Conservation (phyloP, 2,329 filamentous ascomycete species). For the Daldinia eschscholtzii region DNA sequence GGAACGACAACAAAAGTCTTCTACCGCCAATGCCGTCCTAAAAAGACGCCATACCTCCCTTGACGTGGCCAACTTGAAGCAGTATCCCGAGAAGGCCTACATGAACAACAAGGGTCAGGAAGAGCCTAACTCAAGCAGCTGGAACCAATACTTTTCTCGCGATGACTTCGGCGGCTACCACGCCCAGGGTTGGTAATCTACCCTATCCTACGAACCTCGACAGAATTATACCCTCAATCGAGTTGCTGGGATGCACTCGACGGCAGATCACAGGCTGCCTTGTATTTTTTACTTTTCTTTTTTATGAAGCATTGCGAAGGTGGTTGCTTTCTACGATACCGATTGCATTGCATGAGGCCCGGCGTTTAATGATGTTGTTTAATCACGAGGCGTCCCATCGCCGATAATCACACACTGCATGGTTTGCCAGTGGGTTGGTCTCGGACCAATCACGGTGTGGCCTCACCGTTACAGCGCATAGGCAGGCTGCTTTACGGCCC, state of each 20-base stretch:
- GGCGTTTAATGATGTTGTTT: slow-evolving; percentile 51
- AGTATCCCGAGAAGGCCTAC: slow-evolving; percentile 77
- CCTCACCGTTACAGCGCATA: slow-evolving; percentile 38
- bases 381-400: slow-evolving; percentile 47
- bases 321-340: slow-evolving; percentile 52
- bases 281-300: slow-evolving; percentile 50
- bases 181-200: slow-evolving; percentile 81
- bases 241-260: slow-evolving; percentile 36
- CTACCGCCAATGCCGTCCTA: slow-evolving; percentile 86
- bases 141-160: slow-evolving; percentile 87
- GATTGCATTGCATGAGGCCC: slow-evolving; percentile 51
- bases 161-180: slow-evolving; percentile 86
- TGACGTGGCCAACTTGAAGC: slow-evolving; percentile 88
- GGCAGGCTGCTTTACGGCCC: slow-evolving; percentile 31
- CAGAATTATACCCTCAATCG: slow-evolving; percentile 30
- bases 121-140: slow-evolving; percentile 75
- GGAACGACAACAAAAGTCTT: slow-evolving; percentile 95
- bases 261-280: slow-evolving; percentile 45
- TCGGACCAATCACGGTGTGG: slow-evolving; percentile 31
- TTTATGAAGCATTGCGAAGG: slow-evolving; percentile 52
- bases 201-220: slow-evolving; percentile 22
- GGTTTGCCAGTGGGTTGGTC: slow-evolving; percentile 31
- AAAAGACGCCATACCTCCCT: slow-evolving; percentile 92
- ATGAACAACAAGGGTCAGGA: slow-evolving; percentile 69
- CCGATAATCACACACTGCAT: slow-evolving; percentile 47